phyloP scores from a whole-genome alignment of 192 early-diverging fungal genomes.

The Umbelopsis ramanniana region DNA sequence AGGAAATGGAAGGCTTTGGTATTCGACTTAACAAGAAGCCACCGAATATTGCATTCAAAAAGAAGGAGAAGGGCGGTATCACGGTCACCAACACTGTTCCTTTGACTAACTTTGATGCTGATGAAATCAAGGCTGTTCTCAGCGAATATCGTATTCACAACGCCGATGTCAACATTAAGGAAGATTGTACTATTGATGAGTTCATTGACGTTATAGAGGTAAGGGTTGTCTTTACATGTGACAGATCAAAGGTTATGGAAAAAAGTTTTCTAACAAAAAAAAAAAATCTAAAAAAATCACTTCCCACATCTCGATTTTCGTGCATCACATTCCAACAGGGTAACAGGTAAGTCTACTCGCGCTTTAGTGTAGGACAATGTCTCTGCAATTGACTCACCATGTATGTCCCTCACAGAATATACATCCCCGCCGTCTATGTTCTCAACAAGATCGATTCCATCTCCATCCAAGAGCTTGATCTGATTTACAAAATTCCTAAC shows the following conservation, averaged over 20 bases:
- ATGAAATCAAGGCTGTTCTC: constrained; percentile 92
- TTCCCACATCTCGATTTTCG: not conserved
- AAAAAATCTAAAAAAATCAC: too few species aligned
- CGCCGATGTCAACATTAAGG: constrained; percentile 93
- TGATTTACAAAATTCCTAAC: constrained; percentile 97
- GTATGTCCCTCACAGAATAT: constrained; percentile 63
- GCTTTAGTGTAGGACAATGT: not conserved
- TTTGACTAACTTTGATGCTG: constrained; percentile 85
- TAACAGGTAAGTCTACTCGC: constrained; percentile 33
- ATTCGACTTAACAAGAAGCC: constrained; percentile 97
- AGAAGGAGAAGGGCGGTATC: constrained; percentile 99
- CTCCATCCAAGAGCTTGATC: constrained; percentile 93
- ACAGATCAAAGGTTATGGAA: too few species aligned
- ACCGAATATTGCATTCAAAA: constrained; percentile 93
- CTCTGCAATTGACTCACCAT: not conserved
- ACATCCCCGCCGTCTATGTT: constrained; percentile 95
- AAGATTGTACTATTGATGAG: constrained; percentile 93
- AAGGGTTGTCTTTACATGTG: constrained; percentile 8
- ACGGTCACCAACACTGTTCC: constrained; percentile 93
- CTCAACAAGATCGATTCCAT: constrained; percentile 99
- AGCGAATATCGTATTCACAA: constrained; percentile 97
- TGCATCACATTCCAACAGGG: constrained; percentile 19
- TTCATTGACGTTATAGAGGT: constrained; percentile 98
- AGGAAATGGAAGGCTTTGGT: constrained; percentile 96
- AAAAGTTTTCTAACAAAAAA: too few species aligned